Evolutionary conservation across 192 early-diverging fungal genomes (phyloP).

Genomic region (Coemansia sp.): DNA sequence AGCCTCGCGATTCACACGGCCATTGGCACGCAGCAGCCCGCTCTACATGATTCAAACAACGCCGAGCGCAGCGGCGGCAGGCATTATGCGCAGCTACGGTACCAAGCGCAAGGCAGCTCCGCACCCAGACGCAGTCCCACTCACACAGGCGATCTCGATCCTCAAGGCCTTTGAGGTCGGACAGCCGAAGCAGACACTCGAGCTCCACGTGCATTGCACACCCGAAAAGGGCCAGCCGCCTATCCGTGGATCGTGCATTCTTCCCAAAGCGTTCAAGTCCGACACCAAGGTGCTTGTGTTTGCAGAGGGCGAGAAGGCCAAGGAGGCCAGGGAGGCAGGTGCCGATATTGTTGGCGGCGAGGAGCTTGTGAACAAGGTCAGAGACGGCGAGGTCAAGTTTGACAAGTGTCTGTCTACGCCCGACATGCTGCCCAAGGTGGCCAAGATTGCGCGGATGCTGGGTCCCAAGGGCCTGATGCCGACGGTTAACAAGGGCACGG

Average conservation of each 20-base stretch:
- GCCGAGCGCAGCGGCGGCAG: background rate
- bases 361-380: conserved; percentile 73
- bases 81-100: conserved; percentile 1
- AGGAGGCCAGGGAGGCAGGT: conserved; percentile 75
- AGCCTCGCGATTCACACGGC: conserved; percentile 9
- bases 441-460: conserved; percentile 82
- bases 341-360: conserved; percentile 82
- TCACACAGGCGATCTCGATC: conserved; percentile 51
- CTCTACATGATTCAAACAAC: background rate
- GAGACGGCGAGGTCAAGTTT: conserved; percentile 64
- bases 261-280: conserved; percentile 64
- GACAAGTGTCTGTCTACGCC: conserved; percentile 86
- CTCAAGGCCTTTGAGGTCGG: conserved; percentile 67
- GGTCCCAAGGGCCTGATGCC: conserved; percentile 98
- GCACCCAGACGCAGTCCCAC: conserved; percentile 51
- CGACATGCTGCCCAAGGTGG: conserved; percentile 82
- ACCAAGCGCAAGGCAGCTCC: conserved; percentile 16
- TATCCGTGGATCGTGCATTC: conserved; percentile 72
- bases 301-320: conserved; percentile 80
- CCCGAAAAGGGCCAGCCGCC: conserved; percentile 76
- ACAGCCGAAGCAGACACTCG: conserved; percentile 58
- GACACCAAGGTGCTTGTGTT: conserved; percentile 68
- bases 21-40: background rate
- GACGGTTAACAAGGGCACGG: conserved; percentile 78
- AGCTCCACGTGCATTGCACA: conserved; percentile 67